A percentile compares a stretch with the other conserved stretches of the same genome.
Evolutionary conservation across 371 early-diverging fungal genomes (phyloP).

Genomic region (Apophysomyces ossiformis): DNA sequence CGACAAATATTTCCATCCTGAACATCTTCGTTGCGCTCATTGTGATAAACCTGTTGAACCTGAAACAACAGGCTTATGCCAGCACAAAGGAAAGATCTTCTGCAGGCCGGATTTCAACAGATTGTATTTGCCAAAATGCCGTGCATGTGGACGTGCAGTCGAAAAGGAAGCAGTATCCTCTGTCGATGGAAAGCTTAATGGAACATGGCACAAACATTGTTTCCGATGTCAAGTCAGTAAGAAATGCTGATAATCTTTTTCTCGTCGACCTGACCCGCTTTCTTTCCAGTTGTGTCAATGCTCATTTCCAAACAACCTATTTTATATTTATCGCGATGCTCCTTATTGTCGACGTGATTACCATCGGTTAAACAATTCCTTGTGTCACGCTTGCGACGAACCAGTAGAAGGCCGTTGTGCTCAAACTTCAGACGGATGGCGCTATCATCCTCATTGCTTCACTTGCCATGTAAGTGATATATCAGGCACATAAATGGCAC

Average conservation of each 20-base stretch:
- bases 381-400: slow-evolving; percentile 70
- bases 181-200: slow-evolving; percentile 68
- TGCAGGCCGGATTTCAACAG: slow-evolving; percentile 71
- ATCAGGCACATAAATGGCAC: neutral
- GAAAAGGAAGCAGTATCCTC: slow-evolving; percentile 73
- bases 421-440: slow-evolving; percentile 64
- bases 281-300: slow-evolving; percentile 36
- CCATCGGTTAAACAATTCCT: slow-evolving; percentile 75
- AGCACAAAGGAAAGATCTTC: slow-evolving; percentile 66
- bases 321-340: slow-evolving; percentile 72
- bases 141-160: slow-evolving; percentile 64
- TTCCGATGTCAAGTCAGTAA: slow-evolving; percentile 37
- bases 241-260: slow-evolving; percentile 8
- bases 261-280: slow-evolving; percentile 5
- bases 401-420: slow-evolving; percentile 86
- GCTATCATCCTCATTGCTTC: slow-evolving; percentile 37
- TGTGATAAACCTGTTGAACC: slow-evolving; percentile 63
- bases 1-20: slow-evolving; percentile 59
- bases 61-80: slow-evolving; percentile 71
- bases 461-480: slow-evolving; percentile 20
- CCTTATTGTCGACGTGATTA: slow-evolving; percentile 80
- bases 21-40: slow-evolving; percentile 61
- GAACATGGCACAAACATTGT: slow-evolving; percentile 68
- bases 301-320: slow-evolving; percentile 78
- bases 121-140: slow-evolving; percentile 65